These are phyloP conservation scores for Coniochaeta sp. DNA, from an alignment of 2,329 filamentous ascomycete species.

Conservation along the genomic window DNA sequence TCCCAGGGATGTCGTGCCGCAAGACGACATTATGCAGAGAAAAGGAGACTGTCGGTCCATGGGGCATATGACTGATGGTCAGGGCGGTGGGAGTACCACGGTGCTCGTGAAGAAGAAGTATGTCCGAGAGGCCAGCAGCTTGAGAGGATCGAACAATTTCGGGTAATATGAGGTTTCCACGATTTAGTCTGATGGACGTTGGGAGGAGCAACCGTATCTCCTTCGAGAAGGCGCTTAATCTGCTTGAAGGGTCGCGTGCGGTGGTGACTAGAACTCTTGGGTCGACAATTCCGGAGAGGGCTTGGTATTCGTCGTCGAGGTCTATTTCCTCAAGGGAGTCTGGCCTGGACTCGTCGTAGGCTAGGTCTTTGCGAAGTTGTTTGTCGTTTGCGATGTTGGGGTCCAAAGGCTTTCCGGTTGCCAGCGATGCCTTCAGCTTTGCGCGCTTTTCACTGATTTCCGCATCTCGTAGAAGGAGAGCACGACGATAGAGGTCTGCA, in stretches of 20 bases:
- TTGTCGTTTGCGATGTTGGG: conserved; percentile 82
- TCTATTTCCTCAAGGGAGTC: conserved; percentile 65
- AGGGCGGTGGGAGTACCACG: conserved; percentile 86
- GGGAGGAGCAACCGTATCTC: conserved; percentile 69
- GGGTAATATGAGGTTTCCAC: conserved; percentile 81
- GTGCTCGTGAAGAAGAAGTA: conserved; percentile 86
- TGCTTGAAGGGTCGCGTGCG: conserved; percentile 76
- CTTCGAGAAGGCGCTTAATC: conserved; percentile 85
- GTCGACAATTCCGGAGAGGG: conserved; percentile 72
- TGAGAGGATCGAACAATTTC: conserved; percentile 80
- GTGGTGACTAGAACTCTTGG: conserved; percentile 83
- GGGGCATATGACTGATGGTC: conserved; percentile 79
- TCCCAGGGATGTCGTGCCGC: conserved; percentile 85
- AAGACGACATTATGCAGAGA: conserved; percentile 88
- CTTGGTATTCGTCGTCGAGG: conserved; percentile 82
- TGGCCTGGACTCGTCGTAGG: conserved; percentile 79
- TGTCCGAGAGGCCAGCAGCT: conserved; percentile 71
- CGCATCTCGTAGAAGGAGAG: conserved; percentile 79
- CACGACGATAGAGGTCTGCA: conserved; percentile 75
- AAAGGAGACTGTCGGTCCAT: conserved; percentile 78
- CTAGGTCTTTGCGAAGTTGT: conserved; percentile 75
- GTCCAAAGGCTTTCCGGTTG: conserved; percentile 80
- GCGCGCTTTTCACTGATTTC: conserved; percentile 89
- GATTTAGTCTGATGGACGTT: conserved; percentile 80
- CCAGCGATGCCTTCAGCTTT: conserved; percentile 77